Base-by-base conservation (phyloP, 768 basidiomycete genomes). In the Auriscalpium orientale region DNA sequence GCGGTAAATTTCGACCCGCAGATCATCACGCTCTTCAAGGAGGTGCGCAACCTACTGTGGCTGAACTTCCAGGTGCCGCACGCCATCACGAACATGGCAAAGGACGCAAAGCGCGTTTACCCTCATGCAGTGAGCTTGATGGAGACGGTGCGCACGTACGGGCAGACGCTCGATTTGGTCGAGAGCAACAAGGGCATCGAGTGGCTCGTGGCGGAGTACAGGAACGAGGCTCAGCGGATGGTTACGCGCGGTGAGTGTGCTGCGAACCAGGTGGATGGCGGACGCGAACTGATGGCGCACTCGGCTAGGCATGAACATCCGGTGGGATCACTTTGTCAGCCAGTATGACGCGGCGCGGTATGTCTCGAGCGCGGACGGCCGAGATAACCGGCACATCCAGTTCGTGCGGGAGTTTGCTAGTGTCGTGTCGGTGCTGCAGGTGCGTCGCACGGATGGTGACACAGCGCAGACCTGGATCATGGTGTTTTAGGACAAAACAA, bases 101-200 rank as follows among this genome's bases (percentile, higher is more conserved):
- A 98, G 75, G 95, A 99, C 63, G 97, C 97, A 58, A 98, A 97
- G 77, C 76, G 93, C 63, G 95, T 98, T 58, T 99, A 99, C 68
- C 95, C 95, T 0, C 94, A 98, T 75, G 97, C 97, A 2, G 95
- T 98, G 62, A 93, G 91, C 65, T 71, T 93, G 70, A 98, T 98
- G 95, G 97, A 99, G 76, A 95, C 94, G 0, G 93, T 98, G n/a
- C 77, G 95, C 68, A 98, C 93, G 33, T 98, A 99, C 71, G 89
- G 89, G 18, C 97, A 99, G 74, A 97, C 92, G 0, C 73, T 97
- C 68, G 91, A 93, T 68, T 72, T 98, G 64, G 87, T 98, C 63
- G 89, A 97, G 67, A 79, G 79, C 45, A 91, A 98, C 68, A 87
- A 87, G 70, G 92, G 86, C 3, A 94, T 98, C 63, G 91, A 93